Evolutionary conservation across 495 filamentous ascomycete genomes (phyloP).

Genomic region (Aspergillus homomorphus): DNA sequence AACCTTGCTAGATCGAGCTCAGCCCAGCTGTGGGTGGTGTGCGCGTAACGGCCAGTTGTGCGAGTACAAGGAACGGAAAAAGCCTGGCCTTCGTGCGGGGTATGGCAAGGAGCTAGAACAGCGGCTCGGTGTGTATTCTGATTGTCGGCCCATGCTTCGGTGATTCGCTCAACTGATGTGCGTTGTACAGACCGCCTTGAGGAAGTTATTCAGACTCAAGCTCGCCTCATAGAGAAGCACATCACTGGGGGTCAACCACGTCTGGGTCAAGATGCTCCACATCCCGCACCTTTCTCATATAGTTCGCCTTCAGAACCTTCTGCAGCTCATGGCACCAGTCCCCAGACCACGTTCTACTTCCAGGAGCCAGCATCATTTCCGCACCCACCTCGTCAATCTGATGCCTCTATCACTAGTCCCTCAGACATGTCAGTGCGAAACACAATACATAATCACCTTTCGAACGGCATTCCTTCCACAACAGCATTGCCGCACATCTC

Average conservation of each 20-base stretch:
- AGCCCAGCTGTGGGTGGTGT: conserved; percentile 88
- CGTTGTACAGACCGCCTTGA: conserved; percentile 41
- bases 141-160: not conserved
- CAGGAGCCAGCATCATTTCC: conserved; percentile 34
- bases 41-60: conserved; percentile 70
- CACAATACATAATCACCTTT: conserved; percentile 22
- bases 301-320: conserved; percentile 46
- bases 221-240: conserved; percentile 48
- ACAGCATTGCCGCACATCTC: conserved; percentile 24
- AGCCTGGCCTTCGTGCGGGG: conserved; percentile 77
- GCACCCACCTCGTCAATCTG: conserved; percentile 28
- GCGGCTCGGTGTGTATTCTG: conserved; percentile 50
- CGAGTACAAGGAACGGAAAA: conserved; percentile 84
- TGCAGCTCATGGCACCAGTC: conserved; percentile 36
- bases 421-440: conserved; percentile 37
- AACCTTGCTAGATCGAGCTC: conserved; percentile 55
- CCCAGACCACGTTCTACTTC: conserved; percentile 33
- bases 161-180: not conserved
- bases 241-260: conserved; percentile 37
- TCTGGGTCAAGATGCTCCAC: conserved; percentile 23
- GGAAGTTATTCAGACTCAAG: conserved; percentile 46
- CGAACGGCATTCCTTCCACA: conserved; percentile 23
- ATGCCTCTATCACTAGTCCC: conserved; percentile 35
- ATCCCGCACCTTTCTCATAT: conserved; percentile 34
- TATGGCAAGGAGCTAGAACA: conserved; percentile 88